Base-by-base conservation (phyloP, 345 rosid species). In the Euclidium syriacum region DNA sequence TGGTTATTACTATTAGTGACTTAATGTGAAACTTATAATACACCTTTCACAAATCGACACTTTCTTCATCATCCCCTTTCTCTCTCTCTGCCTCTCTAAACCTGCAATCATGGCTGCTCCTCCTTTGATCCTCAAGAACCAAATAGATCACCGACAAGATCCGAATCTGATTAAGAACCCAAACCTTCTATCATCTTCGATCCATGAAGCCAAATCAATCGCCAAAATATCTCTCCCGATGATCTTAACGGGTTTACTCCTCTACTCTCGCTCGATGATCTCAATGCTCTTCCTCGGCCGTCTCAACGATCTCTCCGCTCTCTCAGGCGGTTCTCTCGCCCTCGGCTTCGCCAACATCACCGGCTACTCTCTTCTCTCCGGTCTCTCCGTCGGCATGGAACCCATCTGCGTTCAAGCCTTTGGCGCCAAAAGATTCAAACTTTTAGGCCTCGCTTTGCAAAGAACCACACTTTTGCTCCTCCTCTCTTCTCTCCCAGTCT, bases 241-340 rank as follows among this genome's bases (percentile, higher is more conserved):
- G 83, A 73, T 85, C 15, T 62, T 90, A 19, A 82, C 92, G 4
- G 87, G 90, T 38, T 82, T 90, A 17, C 46, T 90, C 27, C 86
- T 90, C 57, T 90, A 90, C 64, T 79, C 92, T 30, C 86, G 90
- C 33, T 83, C 95, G 25, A 81, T 83, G 79, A 83, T 90, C 71
- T 90, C 95, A 75, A 83, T 89, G 96, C 80, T 89, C 65, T 90
- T 85, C 73, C 95, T 90, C 0, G 96, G 96, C 67, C 85, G 83
- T 32, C 81, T 90, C 3, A 82, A 88, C 16, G 89, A 85, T 39
- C 82, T 90, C 10, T 35, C 66, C 39, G 63, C 92, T 22, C 78
- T 90, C 25, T 90, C 95, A 1, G 87, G 97, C 0, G 97, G 97
- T 19, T 87, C 97, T 0, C 87, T 90, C 0, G 96, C 96, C 5